Evolutionary conservation across 78 protist species (phyloP).

Genomic region (Creolimax fragrantissima): DNA sequence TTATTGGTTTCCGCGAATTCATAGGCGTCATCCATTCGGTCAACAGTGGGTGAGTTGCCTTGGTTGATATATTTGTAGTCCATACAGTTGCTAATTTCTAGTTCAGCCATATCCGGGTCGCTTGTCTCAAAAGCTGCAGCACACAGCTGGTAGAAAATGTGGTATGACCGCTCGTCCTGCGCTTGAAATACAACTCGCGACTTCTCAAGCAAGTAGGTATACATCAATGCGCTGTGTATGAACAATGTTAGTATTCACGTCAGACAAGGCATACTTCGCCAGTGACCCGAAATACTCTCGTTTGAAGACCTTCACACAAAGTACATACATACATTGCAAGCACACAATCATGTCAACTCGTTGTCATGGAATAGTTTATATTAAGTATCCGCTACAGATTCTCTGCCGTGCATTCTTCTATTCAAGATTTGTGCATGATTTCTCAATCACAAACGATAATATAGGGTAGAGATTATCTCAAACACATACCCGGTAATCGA

Average conservation of each 20-base stretch:
- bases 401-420: no score
- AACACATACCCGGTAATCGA: not conserved
- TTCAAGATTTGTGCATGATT: no score
- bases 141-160: slow-evolving; percentile 55
- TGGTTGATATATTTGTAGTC: slow-evolving; percentile 45
- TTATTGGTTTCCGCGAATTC: not conserved
- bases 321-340: no score
- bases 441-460: no score
- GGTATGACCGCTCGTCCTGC: slow-evolving; percentile 58
- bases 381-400: no score
- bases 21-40: not conserved
- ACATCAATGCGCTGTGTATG: slow-evolving; percentile 41
- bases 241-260: no score
- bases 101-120: not conserved
- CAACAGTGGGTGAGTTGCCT: not conserved
- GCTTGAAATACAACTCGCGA: slow-evolving; percentile 47
- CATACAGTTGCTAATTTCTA: not conserved
- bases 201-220: slow-evolving; percentile 62
- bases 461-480: no score
- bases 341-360: no score
- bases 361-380: no score
- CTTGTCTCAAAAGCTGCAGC: not conserved
- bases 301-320: no score
- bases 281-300: no score
- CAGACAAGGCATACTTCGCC: no score